Base-by-base conservation (phyloP, 2,329 filamentous ascomycete genomes). In the Aspergillus oerlinghausenensis region DNA sequence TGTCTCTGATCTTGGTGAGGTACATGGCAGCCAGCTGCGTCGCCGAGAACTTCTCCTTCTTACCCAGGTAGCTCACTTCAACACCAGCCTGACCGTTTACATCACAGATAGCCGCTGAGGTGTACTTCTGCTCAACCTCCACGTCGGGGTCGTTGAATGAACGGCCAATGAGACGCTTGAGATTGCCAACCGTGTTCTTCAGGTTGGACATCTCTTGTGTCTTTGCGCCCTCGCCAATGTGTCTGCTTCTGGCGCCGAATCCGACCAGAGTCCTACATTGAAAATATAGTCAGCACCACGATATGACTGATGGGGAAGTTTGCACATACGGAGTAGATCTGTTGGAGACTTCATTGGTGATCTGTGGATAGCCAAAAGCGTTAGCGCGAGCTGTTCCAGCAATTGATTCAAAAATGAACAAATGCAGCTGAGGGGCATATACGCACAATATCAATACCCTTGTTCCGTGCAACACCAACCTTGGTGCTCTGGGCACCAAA, bases 121-220 rank as follows among this genome's bases (percentile, higher is more conserved):
- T 87, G 77, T 86, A 97, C 72, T 96, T 84, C 79, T 96, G 89
- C 84, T 99, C 94, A 72, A 94, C 84, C 78, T 92, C 84, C 62
- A 96, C 83, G 83, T 99, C 94, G 73, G 94, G 92, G 73, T 99
- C 94, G 75, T 83, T 88, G 78, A 93, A 84, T 61, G 84, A 82
- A 73, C 94, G 91, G 72, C 94, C 94, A 71, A 89, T 88, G 67
- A 99, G 87, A 71, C 94, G 90, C 82, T 96, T 96, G 70, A 99
- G 84, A 65, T 86, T 92, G 75, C 86, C 83, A 79, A 99, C 90
- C 66, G 94, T 99, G 84, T 99, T 99, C 83, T 97, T 99, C 72
- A 97, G 86, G 83, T 99, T 99, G 72, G 93, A 96, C 74, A 96
- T 95, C 80, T 99, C 94, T 80, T 97, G 93, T 66, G 93, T 97